Evolutionary conservation across 1,139 yeast species (phyloP).

Genomic region (Scheffersomyces segobiensis): DNA sequence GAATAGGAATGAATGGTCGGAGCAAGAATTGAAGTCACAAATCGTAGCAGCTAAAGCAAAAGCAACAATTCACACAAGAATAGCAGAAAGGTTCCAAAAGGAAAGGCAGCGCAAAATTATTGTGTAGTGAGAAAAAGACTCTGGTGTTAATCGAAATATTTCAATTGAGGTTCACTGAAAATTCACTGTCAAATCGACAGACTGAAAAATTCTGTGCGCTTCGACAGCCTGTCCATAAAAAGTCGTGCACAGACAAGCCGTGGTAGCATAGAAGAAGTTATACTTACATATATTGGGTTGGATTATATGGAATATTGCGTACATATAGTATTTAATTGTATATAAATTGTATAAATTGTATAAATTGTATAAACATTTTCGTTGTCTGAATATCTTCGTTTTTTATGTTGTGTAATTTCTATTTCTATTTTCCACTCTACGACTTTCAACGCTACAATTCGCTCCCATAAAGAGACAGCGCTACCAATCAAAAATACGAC

Average conservation of each 20-base stretch:
- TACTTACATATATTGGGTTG: neutral
- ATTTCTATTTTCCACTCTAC: neutral
- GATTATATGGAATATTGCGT: neutral
- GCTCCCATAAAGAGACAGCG: neutral
- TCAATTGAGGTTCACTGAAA: neutral
- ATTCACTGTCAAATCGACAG: neutral
- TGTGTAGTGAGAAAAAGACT: neutral
- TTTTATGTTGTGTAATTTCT: too few species aligned
- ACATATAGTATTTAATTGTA: neutral
- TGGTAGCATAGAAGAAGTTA: neutral
- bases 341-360: neutral
- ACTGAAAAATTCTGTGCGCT: neutral
- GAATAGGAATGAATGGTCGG: neutral
- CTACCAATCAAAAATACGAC: neutral
- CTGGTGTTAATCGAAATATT: neutral
- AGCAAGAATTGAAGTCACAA: neutral
- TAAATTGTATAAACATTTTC: too few species aligned
- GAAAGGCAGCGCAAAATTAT: neutral
- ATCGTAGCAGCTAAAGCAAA: neutral
- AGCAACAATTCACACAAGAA: neutral
- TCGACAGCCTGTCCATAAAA: neutral
- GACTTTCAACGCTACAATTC: neutral
- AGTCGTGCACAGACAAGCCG: neutral
- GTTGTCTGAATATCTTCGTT: neutral
- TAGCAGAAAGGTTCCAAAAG: neutral